These are phyloP conservation scores for Populus tremula DNA, from an alignment of 345 rosid genomes.

Conservation along the genomic window DNA sequence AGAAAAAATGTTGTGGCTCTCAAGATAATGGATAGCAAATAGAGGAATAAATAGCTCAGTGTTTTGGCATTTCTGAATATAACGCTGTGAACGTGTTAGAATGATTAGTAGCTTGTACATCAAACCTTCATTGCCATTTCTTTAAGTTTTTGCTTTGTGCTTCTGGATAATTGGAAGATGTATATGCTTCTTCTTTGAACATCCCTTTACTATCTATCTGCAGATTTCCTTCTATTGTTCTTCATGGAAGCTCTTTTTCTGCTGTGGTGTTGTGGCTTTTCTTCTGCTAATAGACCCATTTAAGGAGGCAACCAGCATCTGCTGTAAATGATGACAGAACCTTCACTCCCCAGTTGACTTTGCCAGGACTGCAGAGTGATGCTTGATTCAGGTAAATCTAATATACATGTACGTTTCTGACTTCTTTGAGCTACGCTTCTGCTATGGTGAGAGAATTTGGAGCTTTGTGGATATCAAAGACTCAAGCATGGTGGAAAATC, in stretches of 20 bases:
- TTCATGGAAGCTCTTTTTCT: conserved; percentile 96
- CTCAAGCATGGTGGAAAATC: conserved; percentile 7
- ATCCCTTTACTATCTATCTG: conserved; percentile 21
- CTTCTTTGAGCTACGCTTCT: not conserved
- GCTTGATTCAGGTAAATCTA: conserved; percentile 8
- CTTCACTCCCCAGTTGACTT: conserved; percentile 36
- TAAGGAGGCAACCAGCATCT: conserved; percentile 42
- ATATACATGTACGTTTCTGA: not conserved
- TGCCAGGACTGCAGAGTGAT: conserved; percentile 26
- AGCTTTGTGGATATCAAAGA: not conserved
- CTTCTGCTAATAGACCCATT: conserved; percentile 63
- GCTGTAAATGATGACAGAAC: conserved; percentile 20
- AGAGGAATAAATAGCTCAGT: not conserved
- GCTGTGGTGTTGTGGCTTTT: conserved; percentile 75
- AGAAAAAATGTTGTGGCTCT: not conserved
- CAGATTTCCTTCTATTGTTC: conserved; percentile 96
- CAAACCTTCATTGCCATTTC: not conserved
- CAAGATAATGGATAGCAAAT: not conserved
- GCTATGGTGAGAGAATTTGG: conserved; percentile 6
- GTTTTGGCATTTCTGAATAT: not conserved
- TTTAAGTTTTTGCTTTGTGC: not conserved
- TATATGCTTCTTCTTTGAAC: conserved; percentile 6
- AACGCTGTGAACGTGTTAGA: not conserved
- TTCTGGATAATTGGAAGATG: not conserved
- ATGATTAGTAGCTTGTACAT: not conserved